Evolutionary conservation across 176 grass and related monocot species (phyloP).

Genomic region (Saccharum spontaneum): DNA sequence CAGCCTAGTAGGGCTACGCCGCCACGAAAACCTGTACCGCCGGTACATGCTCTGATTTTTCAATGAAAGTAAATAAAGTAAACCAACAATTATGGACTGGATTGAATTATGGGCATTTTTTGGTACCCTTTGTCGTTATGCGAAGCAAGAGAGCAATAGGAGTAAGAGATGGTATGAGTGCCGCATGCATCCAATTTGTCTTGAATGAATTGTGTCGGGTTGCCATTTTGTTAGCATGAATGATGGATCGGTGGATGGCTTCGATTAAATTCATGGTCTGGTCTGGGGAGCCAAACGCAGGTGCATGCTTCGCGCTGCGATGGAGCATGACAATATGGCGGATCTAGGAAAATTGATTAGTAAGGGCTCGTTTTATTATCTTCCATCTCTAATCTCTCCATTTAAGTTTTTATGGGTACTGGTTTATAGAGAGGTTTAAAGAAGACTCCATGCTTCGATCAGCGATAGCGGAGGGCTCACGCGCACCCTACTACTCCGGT

Average conservation of each 20-base stretch:
- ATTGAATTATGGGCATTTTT: neutral
- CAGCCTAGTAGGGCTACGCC: neutral
- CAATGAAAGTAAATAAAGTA: neutral
- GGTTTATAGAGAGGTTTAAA: too few species aligned
- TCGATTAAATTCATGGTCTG: neutral
- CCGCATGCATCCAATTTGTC: slow-evolving; percentile 30
- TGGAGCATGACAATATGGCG: too few species aligned
- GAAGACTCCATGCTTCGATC: too few species aligned
- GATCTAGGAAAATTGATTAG: too few species aligned
- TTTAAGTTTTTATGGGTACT: too few species aligned
- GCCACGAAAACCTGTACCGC: neutral
- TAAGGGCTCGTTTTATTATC: too few species aligned
- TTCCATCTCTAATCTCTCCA: too few species aligned
- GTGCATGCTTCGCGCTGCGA: neutral
- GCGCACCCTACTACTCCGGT: too few species aligned
- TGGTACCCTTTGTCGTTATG: slow-evolving; percentile 1
- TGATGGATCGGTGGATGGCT: neutral
- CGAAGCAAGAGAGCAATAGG: neutral
- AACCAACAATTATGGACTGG: neutral
- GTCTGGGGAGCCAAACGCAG: neutral
- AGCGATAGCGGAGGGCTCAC: too few species aligned
- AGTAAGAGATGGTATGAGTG: neutral
- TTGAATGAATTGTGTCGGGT: slow-evolving; percentile 39
- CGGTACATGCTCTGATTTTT: neutral
- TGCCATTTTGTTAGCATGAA: slow-evolving; percentile 21